These are phyloP conservation scores for Hymenochaete sp. DNA, from an alignment of 1,284 basidiomycete species.

Conservation along the genomic window DNA sequence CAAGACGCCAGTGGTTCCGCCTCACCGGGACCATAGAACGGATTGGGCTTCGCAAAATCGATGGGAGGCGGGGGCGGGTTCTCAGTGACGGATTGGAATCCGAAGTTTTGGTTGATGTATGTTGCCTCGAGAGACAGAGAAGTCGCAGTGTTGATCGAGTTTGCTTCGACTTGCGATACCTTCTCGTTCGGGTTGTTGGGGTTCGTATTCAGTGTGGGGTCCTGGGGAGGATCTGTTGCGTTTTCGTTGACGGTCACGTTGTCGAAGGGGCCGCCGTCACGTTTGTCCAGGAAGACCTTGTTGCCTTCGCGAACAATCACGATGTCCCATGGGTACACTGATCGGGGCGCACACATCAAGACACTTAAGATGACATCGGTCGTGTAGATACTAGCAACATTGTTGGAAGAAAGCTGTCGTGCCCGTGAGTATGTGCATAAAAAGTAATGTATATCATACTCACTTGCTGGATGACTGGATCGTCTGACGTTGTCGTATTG, in stretches of 20 bases:
- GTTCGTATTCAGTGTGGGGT: constrained; percentile 58
- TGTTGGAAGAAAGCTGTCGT: constrained; percentile 65
- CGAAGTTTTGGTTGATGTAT: constrained; percentile 99
- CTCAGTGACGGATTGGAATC: constrained; percentile 90
- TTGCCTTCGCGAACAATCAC: constrained; percentile 90
- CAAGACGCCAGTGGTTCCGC: constrained; percentile 92
- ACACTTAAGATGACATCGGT: constrained; percentile 95
- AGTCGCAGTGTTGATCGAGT: constrained; percentile 88
- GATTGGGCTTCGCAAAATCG: constrained; percentile 81
- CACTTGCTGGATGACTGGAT: constrained; percentile 89
- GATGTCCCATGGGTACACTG: constrained; percentile 99
- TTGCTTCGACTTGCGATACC: constrained; percentile 48
- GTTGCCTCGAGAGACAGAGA: constrained; percentile 95
- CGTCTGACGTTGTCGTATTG: constrained; percentile 95
- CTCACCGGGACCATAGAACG: constrained; percentile 93
- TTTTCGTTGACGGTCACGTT: constrained; percentile 99
- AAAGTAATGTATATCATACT: constrained; percentile 19
- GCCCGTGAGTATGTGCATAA: constrained; percentile 14
- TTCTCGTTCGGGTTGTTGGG: constrained; percentile 69
- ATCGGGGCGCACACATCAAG: constrained; percentile 92
- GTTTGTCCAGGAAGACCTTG: constrained; percentile 96
- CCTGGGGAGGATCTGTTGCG: constrained; percentile 89
- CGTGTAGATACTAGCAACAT: constrained; percentile 80
- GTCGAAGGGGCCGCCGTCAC: constrained; percentile 95
- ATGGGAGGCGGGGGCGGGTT: constrained; percentile 50